Base-by-base conservation (phyloP, 2,329 filamentous ascomycete genomes). In the Trichophyton benhamiae region DNA sequence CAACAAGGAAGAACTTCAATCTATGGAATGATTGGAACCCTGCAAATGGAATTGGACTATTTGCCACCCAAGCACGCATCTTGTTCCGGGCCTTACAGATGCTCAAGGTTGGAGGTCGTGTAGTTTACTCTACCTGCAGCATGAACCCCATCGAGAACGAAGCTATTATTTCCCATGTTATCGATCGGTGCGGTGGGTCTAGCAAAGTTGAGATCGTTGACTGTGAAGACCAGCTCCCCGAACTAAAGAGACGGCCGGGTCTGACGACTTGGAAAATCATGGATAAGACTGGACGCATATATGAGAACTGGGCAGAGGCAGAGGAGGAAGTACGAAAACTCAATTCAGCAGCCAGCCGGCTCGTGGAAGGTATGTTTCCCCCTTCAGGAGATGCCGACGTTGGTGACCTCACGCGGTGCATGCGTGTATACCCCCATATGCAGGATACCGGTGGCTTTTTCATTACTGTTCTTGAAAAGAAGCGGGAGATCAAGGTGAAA, bases 131-230 rank as follows among this genome's bases (percentile, higher is more conserved):
- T 2, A 99, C 94, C 20, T 99, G 94, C 81, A 96, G 91, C 74
- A 90, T 99, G 88, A 99, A 99, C 76, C 94, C 94, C 0, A 85
- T 97, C 30, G 94, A 99, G 78, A 96, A 99, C 70, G 94, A 99
- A 76, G 87, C 94, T 5, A 91, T 97, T 15, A 80, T 99, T 63
- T 85, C 89, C 0, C 87, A 87, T 27, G 94, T 94, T 9, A 91
- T 99, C 67, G 87, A 91, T 68, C 83, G 91, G 61, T 97, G 91
- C 69, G 94, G 94, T 64, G 94, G 94, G 2, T 76, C 83, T 3
- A 80, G 82, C 13, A 94, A 91, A 70, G 87, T 99, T 58, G 83
- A 87, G 66, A 86, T 99, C 52, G 74, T 97, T 61, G 90, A 96
- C 73, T 94, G 88, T 75, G 87, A 85, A 70, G 81, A 88, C 66